phyloP scores from a whole-genome alignment of 2,329 filamentous ascomycete species.

The Penicillium sp. region DNA sequence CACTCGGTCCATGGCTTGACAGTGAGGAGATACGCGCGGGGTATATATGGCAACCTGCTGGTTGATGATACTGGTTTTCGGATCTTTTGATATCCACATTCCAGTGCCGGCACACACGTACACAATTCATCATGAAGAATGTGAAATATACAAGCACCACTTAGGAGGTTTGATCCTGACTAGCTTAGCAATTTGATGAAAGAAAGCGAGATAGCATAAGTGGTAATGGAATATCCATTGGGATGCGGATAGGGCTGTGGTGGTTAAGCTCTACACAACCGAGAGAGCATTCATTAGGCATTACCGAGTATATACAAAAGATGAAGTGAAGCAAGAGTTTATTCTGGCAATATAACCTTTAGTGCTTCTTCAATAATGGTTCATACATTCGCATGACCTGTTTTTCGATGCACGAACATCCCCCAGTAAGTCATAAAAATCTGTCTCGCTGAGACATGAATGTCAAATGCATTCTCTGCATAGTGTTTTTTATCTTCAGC shows the following conservation, averaged over 20 bases:
- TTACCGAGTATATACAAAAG: too few species aligned
- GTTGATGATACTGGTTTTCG: not conserved
- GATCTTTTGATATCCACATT: conserved; percentile 12
- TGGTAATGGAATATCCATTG: not conserved
- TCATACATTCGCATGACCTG: too few species aligned
- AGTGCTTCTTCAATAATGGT: too few species aligned
- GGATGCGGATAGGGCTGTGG: not conserved
- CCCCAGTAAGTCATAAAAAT: too few species aligned
- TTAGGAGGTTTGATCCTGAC: not conserved
- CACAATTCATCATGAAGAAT: conserved; percentile 18
- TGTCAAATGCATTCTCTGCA: too few species aligned
- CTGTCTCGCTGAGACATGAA: too few species aligned
- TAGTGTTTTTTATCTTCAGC: too few species aligned
- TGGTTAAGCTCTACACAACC: rapidly evolving
- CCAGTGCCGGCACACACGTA: conserved; percentile 15
- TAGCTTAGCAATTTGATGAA: too few species aligned
- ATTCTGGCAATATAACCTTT: not conserved
- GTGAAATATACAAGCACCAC: not conserved
- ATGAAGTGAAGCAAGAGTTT: too few species aligned
- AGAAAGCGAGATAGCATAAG: not conserved
- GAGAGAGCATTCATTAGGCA: not conserved
- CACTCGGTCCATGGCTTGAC: not conserved
- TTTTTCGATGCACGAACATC: too few species aligned
- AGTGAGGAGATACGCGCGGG: not conserved
- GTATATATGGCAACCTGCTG: not conserved